phyloP scores from a whole-genome alignment of 2,329 filamentous ascomycete species.

The Penicillium sp. region DNA sequence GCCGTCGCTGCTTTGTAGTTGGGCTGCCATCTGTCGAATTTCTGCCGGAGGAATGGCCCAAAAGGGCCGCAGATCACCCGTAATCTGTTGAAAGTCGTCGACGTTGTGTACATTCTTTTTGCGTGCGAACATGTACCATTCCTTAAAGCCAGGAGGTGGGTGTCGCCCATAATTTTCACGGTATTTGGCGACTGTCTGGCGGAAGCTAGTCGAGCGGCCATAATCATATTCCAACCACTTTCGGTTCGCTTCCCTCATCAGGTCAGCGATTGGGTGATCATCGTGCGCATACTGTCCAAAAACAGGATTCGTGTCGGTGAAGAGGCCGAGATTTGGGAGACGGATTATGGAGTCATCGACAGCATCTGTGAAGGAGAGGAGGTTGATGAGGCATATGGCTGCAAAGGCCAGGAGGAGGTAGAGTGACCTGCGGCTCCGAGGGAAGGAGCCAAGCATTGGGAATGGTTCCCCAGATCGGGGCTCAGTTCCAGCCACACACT shows the following conservation, averaged over 20 bases:
- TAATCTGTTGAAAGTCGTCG: constrained; percentile 42
- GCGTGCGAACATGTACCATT: constrained; percentile 43
- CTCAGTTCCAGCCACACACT: not conserved
- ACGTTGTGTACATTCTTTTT: constrained; percentile 38
- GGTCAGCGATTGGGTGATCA: constrained; percentile 32
- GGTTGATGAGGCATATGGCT: constrained; percentile 15
- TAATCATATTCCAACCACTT: constrained; percentile 34
- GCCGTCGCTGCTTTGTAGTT: constrained; percentile 32
- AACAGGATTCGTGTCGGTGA: constrained; percentile 5
- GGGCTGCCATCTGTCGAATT: constrained; percentile 35
- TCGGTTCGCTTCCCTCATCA: constrained; percentile 39
- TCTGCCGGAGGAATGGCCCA: constrained; percentile 37
- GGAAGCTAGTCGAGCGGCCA: constrained; percentile 37
- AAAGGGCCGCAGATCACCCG: constrained; percentile 40
- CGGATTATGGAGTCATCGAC: constrained; percentile 11
- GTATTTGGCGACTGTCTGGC: constrained; percentile 41
- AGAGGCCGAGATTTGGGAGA: constrained; percentile 6
- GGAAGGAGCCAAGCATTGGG: constrained; percentile 8
- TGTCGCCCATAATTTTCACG: constrained; percentile 39
- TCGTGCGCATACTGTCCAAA: constrained; percentile 12
- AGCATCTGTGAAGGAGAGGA: constrained; percentile 10
- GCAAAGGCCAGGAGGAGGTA: constrained; percentile 16
- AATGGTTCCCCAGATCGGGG: not conserved
- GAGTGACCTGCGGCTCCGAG: constrained; percentile 13
- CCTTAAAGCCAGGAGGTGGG: constrained; percentile 42